phyloP scores from a whole-genome alignment of 305 asterid genomes.

The Euphrasia arctica region DNA sequence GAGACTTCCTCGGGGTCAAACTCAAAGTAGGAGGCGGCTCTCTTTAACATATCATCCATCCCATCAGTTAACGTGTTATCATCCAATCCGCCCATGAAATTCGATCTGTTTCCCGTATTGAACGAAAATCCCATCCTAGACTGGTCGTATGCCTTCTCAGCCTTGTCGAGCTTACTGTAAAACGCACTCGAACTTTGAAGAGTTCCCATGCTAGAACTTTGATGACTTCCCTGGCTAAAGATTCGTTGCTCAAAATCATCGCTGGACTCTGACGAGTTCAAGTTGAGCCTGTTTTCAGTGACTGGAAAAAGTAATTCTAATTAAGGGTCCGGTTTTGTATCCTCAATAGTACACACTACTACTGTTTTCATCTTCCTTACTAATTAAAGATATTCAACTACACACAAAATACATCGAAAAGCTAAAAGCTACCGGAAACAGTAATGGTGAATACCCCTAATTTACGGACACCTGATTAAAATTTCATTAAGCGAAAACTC shows the following conservation, averaged over 20 bases:
- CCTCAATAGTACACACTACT: background rate
- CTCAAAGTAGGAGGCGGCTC: constrained; percentile 67
- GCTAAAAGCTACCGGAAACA: constrained; percentile 9
- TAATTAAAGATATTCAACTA: background rate
- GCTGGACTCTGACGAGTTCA: constrained; percentile 33
- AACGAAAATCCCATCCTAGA: constrained; percentile 32
- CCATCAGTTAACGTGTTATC: constrained; percentile 56
- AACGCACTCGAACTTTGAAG: constrained; percentile 33
- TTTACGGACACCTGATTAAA: background rate
- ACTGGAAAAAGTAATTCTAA: constrained; percentile 22
- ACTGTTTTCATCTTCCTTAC: background rate
- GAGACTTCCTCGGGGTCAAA: constrained; percentile 53
- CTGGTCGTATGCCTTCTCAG: constrained; percentile 44
- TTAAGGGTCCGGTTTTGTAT: background rate
- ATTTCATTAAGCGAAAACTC: background rate
- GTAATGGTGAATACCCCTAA: background rate
- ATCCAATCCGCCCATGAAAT: constrained; percentile 35
- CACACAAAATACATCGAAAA: background rate
- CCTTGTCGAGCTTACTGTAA: constrained; percentile 45
- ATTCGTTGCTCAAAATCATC: constrained; percentile 45
- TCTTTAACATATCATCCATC: constrained; percentile 51
- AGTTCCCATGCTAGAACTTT: too few species aligned
- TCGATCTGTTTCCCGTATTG: constrained; percentile 30
- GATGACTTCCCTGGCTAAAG: constrained; percentile 29
- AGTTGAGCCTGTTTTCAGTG: constrained; percentile 25